Base-by-base conservation (phyloP, 2,329 filamentous ascomycete genomes). In the Phoma sp. region DNA sequence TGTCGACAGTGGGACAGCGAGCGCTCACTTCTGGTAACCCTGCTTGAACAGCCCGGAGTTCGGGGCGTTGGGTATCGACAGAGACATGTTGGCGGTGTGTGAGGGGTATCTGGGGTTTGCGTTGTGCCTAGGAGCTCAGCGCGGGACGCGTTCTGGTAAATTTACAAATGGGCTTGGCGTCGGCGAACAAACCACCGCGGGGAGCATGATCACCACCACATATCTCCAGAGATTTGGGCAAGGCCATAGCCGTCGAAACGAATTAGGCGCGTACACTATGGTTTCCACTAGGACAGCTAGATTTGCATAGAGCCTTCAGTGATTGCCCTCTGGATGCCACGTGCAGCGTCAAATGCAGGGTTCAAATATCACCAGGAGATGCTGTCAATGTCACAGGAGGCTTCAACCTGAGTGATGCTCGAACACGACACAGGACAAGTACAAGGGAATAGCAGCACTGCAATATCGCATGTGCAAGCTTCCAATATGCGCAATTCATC, bases 11-110 rank as follows among this genome's bases (percentile, higher is more conserved):
- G 59, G 59, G 54, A 55, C 52, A 49, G 47, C 13, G 46, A 43
- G 39, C 53, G 79, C 85, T 74, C 85, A 97, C 93, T 90, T 96
- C 78, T 93, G 93, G 81, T 99, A 99, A 70, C 93, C 93, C 69
- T 88, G 83, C 83, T 98, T 98, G 85, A 99, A 98, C 36, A 98
- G 86, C 76, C 90, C 89, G 72, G 89, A 84, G 77, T 97, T 96
- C 60, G 95, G 95, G 69, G 95, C 93, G 77, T 87, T 91, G 62
- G 95, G 95, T 75, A 99, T 96, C 75, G 92, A 91, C 75, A 99
- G 87, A 79, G 95, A 99, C 95, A 99, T 98, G 68, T 64, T 80
- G 59, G 60, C 40, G 42, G 55, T 63, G 36, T 62, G 54, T 58
- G 66, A 62, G 66, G 67, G 67, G 65, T 72, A 68, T 71, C 55